phyloP scores from a whole-genome alignment of 345 rosid species.

The Ricinus communis region DNA sequence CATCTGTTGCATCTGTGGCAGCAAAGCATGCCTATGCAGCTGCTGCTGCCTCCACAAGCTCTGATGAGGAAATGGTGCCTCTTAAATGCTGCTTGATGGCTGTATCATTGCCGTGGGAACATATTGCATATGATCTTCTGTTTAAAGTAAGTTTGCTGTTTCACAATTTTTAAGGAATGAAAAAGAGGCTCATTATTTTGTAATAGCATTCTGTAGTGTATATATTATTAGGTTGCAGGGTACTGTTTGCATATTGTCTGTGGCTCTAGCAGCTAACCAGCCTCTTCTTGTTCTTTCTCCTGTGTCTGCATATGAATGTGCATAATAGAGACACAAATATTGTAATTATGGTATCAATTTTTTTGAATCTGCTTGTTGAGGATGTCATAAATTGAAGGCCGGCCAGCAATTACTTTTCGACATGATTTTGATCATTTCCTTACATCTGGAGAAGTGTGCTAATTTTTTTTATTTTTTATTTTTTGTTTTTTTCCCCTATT shows the following conservation, averaged over 20 bases:
- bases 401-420: too few relatives aligned
- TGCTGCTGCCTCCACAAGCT: conserved; percentile 58
- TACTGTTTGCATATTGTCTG: not conserved
- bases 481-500: too few relatives aligned
- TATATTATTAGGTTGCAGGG: not conserved
- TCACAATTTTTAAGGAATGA: not conserved
- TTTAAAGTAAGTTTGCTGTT: conserved; percentile 69
- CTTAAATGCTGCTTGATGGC: conserved; percentile 97
- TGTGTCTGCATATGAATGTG: not conserved
- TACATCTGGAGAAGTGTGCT: too few relatives aligned
- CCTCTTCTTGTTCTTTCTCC: not conserved
- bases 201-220: not conserved
- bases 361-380: not conserved
- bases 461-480: too few relatives aligned
- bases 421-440: too few relatives aligned
- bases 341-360: not conserved
- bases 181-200: not conserved
- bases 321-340: not conserved
- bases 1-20: conserved; percentile 87
- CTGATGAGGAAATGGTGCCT: conserved; percentile 86
- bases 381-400: not conserved
- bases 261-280: not conserved
- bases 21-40: conserved; percentile 96
- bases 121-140: conserved; percentile 88
- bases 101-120: conserved; percentile 90